Evolutionary conservation across 306 rosid genomes (phyloP).

Genomic region (Delonix regia): DNA sequence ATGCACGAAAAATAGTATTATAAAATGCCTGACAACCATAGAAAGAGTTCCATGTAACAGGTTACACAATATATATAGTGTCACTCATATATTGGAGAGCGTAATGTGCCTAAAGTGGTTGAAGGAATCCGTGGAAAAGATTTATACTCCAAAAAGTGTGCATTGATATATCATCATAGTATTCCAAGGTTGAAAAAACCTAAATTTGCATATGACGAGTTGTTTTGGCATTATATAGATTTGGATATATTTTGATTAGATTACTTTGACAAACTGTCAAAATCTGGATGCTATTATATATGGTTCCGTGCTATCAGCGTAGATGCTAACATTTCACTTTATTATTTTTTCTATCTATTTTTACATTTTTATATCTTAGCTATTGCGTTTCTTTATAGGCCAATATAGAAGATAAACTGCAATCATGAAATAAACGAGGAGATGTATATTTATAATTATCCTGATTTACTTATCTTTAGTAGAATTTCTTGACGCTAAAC

Average conservation of each 20-base stretch:
- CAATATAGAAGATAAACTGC: background rate
- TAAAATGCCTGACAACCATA: conserved; percentile 55
- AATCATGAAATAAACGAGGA: background rate
- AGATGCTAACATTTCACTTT: too few species aligned
- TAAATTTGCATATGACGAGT: conserved; percentile 21
- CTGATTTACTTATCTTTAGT: background rate
- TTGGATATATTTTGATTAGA: background rate
- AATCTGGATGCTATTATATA: too few species aligned
- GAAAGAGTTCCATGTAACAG: conserved; percentile 48
- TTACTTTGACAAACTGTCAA: too few species aligned
- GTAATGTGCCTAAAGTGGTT: conserved; percentile 44
- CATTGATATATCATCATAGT: conserved; percentile 28
- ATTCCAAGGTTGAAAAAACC: conserved; percentile 28
- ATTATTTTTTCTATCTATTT: background rate
- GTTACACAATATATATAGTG: conserved; percentile 19
- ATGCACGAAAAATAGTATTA: conserved; percentile 49
- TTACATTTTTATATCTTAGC: too few species aligned
- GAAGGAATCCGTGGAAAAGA: conserved; percentile 56
- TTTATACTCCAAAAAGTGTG: conserved; percentile 42
- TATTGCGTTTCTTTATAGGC: background rate
- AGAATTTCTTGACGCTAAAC: background rate
- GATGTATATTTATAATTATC: background rate
- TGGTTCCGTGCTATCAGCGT: too few species aligned
- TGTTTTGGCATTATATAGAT: conserved; percentile 6
- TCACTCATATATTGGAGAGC: conserved; percentile 41